A percentile compares a stretch with the other conserved stretches of the same genome.
Conservation (phyloP, 768 basidiomycete genomes). For the Lactarius tabidus region DNA sequence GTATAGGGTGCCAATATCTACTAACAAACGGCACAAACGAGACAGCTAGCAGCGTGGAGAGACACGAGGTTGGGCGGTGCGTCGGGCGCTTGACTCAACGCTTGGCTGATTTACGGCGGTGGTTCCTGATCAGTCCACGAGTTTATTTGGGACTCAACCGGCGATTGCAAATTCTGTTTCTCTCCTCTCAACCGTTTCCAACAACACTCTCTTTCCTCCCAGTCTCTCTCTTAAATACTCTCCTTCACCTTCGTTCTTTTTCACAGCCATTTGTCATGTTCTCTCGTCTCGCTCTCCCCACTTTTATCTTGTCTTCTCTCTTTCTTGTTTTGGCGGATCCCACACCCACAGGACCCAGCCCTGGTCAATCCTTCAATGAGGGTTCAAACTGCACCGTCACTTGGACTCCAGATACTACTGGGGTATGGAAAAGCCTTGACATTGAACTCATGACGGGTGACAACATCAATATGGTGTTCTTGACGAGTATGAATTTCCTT, state of each 20-base stretch:
- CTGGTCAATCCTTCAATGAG: slow-evolving; percentile 52
- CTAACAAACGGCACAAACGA: background rate
- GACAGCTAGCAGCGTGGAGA: no score
- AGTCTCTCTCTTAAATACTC: slow-evolving; percentile 11
- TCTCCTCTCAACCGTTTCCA: background rate
- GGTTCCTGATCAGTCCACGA: background rate
- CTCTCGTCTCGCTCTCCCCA: slow-evolving; percentile 14
- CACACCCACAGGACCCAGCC: slow-evolving; percentile 54
- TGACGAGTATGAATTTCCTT: slow-evolving; percentile 49
- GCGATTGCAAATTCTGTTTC: background rate
- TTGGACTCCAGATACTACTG: slow-evolving; percentile 59
- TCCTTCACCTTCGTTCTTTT: slow-evolving; percentile 3
- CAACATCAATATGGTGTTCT: slow-evolving; percentile 62
- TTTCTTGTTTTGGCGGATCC: slow-evolving; percentile 50
- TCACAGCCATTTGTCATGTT: slow-evolving; percentile 8
- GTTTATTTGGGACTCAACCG: background rate
- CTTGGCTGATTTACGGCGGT: background rate
- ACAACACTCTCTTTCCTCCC: background rate
- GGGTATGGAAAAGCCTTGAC: slow-evolving; percentile 64
- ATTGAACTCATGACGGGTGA: slow-evolving; percentile 80
- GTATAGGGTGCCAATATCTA: background rate
- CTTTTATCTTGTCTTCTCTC: slow-evolving; percentile 20
- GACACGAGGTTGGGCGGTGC: no score
- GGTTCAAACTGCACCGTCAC: slow-evolving; percentile 51
- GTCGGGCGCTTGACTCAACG: no score